phyloP scores from a whole-genome alignment of 371 early-diverging fungal genomes.

The Mortierella sp. region DNA sequence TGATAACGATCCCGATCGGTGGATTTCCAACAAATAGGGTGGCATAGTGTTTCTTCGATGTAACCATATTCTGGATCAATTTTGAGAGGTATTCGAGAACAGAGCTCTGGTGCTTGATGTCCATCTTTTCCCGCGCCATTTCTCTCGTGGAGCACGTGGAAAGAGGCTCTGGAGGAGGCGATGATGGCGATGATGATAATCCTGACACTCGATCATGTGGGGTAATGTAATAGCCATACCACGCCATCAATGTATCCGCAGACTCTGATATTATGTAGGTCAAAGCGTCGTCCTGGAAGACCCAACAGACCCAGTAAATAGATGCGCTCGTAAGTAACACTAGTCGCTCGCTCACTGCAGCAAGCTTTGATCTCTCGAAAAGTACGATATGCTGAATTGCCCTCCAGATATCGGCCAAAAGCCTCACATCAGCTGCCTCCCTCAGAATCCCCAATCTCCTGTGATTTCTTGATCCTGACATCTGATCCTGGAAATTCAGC shows the following conservation, averaged over 20 bases:
- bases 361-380: slow-evolving; percentile 5
- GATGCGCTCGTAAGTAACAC: slow-evolving; percentile 13
- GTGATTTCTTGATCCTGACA: not conserved
- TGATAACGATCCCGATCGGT: slow-evolving; percentile 25
- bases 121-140: not conserved
- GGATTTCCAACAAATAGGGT: slow-evolving; percentile 15
- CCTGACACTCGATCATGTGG: not conserved
- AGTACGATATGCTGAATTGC: slow-evolving; percentile 22
- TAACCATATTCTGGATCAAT: slow-evolving; percentile 27
- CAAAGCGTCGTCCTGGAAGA: slow-evolving; percentile 26
- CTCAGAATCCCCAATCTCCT: slow-evolving; percentile 8
- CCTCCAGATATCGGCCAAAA: slow-evolving; percentile 33
- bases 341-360: slow-evolving; percentile 16
- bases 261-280: slow-evolving; percentile 14
- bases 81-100: slow-evolving; percentile 38
- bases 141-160: not conserved
- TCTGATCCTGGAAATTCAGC: not conserved
- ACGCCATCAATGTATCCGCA: slow-evolving; percentile 44
- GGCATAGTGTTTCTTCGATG: slow-evolving; percentile 14
- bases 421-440: slow-evolving; percentile 1
- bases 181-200: not conserved
- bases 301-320: slow-evolving; percentile 42
- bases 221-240: slow-evolving; percentile 43
- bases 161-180: not conserved
- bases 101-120: slow-evolving; percentile 11